Conservation (phyloP, 345 rosid species). For the Arabis hirsuta region DNA sequence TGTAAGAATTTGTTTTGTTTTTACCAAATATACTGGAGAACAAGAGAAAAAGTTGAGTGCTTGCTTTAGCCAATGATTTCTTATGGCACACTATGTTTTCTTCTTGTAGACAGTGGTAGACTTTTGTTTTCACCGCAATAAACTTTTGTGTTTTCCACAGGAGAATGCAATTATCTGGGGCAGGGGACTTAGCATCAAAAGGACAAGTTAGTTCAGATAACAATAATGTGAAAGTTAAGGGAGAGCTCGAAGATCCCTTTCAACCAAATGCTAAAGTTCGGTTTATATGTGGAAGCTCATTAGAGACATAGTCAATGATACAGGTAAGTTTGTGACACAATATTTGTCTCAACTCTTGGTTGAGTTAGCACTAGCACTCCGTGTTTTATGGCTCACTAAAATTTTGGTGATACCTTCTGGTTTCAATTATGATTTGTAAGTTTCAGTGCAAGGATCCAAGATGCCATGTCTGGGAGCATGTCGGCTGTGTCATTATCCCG, state of each 20-base stretch:
- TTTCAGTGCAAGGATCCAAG: constrained; percentile 81
- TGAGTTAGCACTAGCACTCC: constrained; percentile 11
- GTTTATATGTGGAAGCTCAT: constrained; percentile 82
- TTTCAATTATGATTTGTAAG: constrained; percentile 1
- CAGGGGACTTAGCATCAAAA: constrained; percentile 74
- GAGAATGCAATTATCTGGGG: constrained; percentile 89
- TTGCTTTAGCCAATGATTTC: constrained; percentile 12
- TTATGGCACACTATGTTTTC: constrained; percentile 13
- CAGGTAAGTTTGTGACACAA: constrained; percentile 46
- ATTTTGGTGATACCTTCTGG: constrained; percentile 7
- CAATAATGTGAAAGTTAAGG: constrained; percentile 64
- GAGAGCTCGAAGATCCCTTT: constrained; percentile 59
- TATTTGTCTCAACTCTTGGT: background rate
- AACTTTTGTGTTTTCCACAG: constrained; percentile 48
- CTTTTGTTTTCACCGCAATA: constrained; percentile 9
- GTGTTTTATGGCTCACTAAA: constrained; percentile 11
- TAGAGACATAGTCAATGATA: constrained; percentile 75
- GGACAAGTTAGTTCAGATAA: constrained; percentile 67
- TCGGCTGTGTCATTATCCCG: constrained; percentile 75
- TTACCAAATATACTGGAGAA: constrained; percentile 8
- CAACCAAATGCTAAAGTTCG: constrained; percentile 67
- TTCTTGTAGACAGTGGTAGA: constrained; percentile 10
- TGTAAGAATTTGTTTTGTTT: background rate
- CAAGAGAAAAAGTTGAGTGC: constrained; percentile 67
- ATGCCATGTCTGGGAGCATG: constrained; percentile 85